Evolutionary conservation across 2,329 filamentous ascomycete genomes (phyloP).

Genomic region (Arthrobotrys conoides): DNA sequence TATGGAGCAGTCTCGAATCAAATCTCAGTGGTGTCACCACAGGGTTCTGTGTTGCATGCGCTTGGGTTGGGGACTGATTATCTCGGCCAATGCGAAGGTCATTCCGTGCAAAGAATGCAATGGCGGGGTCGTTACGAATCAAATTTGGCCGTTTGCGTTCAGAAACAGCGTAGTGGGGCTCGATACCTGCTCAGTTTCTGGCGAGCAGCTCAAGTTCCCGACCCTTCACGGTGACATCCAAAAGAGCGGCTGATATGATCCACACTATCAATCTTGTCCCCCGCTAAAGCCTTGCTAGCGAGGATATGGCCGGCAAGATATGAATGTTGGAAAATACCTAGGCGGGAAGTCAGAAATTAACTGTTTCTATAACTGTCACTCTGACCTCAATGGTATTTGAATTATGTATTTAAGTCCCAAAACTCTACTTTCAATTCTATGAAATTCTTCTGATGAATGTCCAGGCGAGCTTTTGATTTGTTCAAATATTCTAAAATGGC

Average conservation of each 20-base stretch:
- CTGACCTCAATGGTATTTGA: constrained; percentile 2
- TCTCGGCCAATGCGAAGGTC: too few species aligned
- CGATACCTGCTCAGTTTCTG: background rate
- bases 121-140: background rate
- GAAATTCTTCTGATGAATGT: constrained; percentile 21
- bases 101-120: background rate
- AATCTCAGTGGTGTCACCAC: background rate
- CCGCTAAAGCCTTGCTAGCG: background rate
- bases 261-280: background rate
- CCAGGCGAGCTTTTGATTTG: constrained; percentile 27
- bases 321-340: background rate
- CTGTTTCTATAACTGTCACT: constrained; percentile 1
- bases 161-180: background rate
- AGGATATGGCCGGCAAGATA: background rate
- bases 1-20: background rate
- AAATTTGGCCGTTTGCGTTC: constrained; percentile 12
- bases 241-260: constrained; percentile 11
- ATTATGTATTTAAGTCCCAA: constrained; percentile 25
- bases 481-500: constrained; percentile 30
- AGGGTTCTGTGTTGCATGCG: too few species aligned
- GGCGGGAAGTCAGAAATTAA: background rate
- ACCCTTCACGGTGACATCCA: background rate
- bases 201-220: constrained; percentile 3
- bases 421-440: background rate
- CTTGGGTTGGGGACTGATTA: too few species aligned